These are phyloP conservation scores for Coniferiporia weirii DNA, from an alignment of 1,284 basidiomycete species.

Conservation along the genomic window DNA sequence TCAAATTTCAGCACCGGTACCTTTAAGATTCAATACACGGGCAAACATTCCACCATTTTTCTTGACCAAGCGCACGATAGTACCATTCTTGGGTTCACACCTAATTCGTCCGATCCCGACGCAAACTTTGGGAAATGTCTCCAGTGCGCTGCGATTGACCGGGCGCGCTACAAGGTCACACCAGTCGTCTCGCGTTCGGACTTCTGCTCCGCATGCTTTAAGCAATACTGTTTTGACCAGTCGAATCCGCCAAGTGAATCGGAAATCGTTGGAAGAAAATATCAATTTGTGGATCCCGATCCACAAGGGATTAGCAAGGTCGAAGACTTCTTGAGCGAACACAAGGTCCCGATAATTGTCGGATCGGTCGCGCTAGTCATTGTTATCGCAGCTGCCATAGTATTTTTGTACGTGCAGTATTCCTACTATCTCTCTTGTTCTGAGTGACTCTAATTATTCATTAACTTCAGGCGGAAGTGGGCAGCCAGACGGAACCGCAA, in stretches of 20 bases:
- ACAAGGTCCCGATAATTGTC: conserved; percentile 40
- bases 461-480: conserved; percentile 1
- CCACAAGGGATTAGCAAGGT: conserved; percentile 38
- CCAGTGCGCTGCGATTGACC: conserved; percentile 51
- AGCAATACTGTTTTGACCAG: conserved; percentile 52
- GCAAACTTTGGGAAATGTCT: conserved; percentile 48
- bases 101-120: conserved; percentile 43
- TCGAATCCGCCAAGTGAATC: conserved; percentile 37
- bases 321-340: conserved; percentile 33
- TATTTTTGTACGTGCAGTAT: conserved; percentile 32
- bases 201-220: conserved; percentile 44
- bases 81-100: conserved; percentile 50
- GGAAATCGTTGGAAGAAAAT: conserved; percentile 40
- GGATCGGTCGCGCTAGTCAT: conserved; percentile 35
- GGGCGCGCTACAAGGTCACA: conserved; percentile 37
- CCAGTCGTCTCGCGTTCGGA: conserved; percentile 37
- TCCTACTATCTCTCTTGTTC: background rate
- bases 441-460: background rate
- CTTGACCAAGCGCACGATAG: conserved; percentile 49
- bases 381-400: conserved; percentile 33
- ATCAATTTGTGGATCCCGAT: conserved; percentile 45
- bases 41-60: conserved; percentile 41
- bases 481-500: conserved; percentile 6
- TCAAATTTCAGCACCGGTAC: conserved; percentile 38
- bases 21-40: conserved; percentile 46